A percentile compares a stretch with the other conserved stretches of the same genome.
These are phyloP conservation scores for Phytophthora fragariaefolia DNA, from an alignment of 352 stramenopile species.

Conservation along the genomic window DNA sequence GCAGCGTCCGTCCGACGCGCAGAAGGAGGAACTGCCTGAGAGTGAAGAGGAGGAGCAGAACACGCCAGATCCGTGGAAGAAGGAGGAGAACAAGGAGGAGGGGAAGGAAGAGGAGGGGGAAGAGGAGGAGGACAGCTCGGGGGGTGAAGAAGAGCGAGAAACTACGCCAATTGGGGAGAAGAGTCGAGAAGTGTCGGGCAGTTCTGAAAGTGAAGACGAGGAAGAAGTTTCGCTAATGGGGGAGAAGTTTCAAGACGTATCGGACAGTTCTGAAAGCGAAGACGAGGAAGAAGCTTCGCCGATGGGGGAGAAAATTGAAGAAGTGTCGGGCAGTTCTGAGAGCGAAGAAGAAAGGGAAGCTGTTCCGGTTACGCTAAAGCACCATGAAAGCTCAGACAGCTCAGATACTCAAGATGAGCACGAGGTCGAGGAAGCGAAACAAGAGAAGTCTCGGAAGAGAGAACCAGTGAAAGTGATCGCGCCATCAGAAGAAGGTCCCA, in stretches of 20 bases:
- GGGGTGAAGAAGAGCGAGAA: not conserved
- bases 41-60: too few species aligned
- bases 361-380: not conserved
- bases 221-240: not conserved
- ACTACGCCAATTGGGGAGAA: too few species aligned
- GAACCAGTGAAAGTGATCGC: slow-evolving; percentile 1
- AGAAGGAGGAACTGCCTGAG: too few species aligned
- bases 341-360: not conserved
- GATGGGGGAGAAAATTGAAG: not conserved
- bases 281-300: slow-evolving; percentile 1
- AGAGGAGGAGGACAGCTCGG: not conserved
- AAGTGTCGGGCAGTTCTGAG: not conserved
- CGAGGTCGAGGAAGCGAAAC: not conserved
- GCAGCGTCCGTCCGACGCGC: too few species aligned
- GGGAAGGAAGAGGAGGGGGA: not conserved
- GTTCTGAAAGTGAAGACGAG: not conserved
- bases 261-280: slow-evolving; percentile 6
- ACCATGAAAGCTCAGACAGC: not conserved
- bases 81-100: not conserved
- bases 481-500: not conserved
- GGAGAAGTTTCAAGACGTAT: too few species aligned
- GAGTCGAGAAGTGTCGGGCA: too few species aligned
- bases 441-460: not conserved
- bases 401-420: slow-evolving; percentile 14
- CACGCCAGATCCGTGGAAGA: too few species aligned